phyloP scores from a whole-genome alignment of 176 grass and related monocot genomes.

The Cymbopogon citratus region DNA sequence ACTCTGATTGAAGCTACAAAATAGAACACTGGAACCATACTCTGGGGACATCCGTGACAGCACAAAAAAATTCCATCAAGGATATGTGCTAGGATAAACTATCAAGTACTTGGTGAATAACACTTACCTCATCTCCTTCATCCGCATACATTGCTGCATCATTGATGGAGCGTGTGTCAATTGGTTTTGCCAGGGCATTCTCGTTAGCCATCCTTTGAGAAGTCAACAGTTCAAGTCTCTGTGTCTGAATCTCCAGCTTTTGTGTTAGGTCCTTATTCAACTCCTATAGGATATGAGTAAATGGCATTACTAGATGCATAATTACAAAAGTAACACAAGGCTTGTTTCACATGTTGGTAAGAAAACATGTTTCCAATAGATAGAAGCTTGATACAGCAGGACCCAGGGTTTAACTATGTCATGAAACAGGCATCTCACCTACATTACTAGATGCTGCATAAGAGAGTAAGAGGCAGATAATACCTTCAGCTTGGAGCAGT shows the following conservation, averaged over 20 bases:
- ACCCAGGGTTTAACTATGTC: slow-evolving; percentile 1
- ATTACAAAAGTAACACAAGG: slow-evolving; percentile 13
- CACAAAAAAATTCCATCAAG: not conserved
- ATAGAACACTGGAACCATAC: not conserved
- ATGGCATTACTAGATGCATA: slow-evolving; percentile 19
- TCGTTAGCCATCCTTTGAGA: slow-evolving; percentile 73
- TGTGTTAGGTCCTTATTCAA: slow-evolving; percentile 89
- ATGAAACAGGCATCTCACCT: slow-evolving; percentile 9
- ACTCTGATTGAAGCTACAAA: not conserved
- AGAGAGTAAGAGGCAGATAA: not conserved
- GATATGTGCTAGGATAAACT: not conserved
- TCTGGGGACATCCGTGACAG: not conserved
- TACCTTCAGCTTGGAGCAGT: slow-evolving; percentile 98
- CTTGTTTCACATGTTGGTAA: not conserved
- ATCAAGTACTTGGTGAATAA: not conserved
- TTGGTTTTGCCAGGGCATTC: slow-evolving; percentile 54
- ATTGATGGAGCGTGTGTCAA: slow-evolving; percentile 47
- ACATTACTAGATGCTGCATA: not conserved
- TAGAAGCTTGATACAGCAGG: not conserved
- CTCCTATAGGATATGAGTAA: slow-evolving; percentile 49
- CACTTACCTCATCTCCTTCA: slow-evolving; percentile 91
- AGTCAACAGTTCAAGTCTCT: slow-evolving; percentile 76
- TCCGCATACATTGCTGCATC: slow-evolving; percentile 90
- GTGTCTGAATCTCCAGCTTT: slow-evolving; percentile 92
- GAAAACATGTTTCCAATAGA: not conserved